Conservation (phyloP, 768 basidiomycete genomes). For the Nidularia sp. region DNA sequence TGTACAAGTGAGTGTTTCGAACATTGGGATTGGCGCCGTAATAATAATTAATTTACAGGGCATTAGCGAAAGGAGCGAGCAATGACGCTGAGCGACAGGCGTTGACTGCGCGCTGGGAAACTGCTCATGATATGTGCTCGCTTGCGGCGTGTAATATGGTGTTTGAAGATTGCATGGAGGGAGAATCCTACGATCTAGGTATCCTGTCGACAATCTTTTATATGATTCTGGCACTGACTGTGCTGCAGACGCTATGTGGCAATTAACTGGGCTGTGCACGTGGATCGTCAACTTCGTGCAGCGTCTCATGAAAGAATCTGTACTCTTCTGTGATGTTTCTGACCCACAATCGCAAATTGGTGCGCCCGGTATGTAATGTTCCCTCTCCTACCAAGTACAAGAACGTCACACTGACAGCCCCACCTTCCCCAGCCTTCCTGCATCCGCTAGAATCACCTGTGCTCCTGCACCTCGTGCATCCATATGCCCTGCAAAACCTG, state of each 20-base stretch:
- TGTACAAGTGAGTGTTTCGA: conserved; percentile 39
- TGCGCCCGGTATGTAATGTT: too few species aligned
- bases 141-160: conserved; percentile 55
- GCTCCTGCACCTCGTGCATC: conserved; percentile 61
- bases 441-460: conserved; percentile 18
- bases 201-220: conserved; percentile 6
- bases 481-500: conserved; percentile 52
- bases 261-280: conserved; percentile 54
- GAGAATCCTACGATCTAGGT: conserved; percentile 64
- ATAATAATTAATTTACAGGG: conserved; percentile 10
- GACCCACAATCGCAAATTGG: conserved; percentile 5
- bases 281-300: conserved; percentile 66
- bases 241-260: conserved; percentile 67
- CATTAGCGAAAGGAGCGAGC: conserved; percentile 13
- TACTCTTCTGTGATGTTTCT: conserved; percentile 27
- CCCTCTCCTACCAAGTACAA: too few species aligned
- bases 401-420: too few species aligned
- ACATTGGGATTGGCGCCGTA: background rate
- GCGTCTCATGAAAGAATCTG: conserved; percentile 52
- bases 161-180: conserved; percentile 65
- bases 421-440: too few species aligned
- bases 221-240: background rate
- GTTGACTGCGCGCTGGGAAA: conserved; percentile 47
- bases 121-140: conserved; percentile 66
- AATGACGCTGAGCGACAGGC: conserved; percentile 31